Evolutionary conservation across 2,329 filamentous ascomycete species (phyloP), one percentile per base, ranked within the genome.

Genomic region (Neofusicoccum ribis): DNA sequence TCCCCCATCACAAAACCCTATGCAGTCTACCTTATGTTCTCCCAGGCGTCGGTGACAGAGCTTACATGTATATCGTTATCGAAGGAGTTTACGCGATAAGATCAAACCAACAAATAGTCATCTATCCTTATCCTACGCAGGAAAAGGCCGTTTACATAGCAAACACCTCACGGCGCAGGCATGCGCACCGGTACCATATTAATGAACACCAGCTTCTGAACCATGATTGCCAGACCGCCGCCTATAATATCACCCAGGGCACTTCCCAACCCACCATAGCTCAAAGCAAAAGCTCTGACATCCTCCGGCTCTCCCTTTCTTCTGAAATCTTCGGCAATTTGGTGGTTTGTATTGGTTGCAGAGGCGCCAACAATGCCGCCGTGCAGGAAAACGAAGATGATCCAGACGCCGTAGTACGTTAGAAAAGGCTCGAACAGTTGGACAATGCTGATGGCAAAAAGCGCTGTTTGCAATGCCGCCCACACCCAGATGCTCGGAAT

Each of bases 331-430:
- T 14, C 27, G 17, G 15, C 31, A 36, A 60, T 60, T 7, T 15
- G 20, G 27, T 14, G 15, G 9, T 27, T 60, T 1, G 56, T 60
- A 12, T 47, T 60, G 8, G n/a, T 17, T 15, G 37, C 15, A 2
- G 56, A 34, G 5, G 56, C 56, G 3, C 56, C 56, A 5, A 47
- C n/a, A 2, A 60, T 17, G 5, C 27, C 56, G 14, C 56, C 56
- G 15, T 60, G 56, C 4, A 60, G 2, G 11, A 60, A 60, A 9
- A 46, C 20, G 31, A 60, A 37, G 9, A 60, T 15, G 43, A 60
- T 60, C 56, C 56, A 60, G 3, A 60, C 56, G 15, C 56, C 56
- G 43, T 36, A 60, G 56, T 60, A 60, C 9, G 56, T 60, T 5
- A 60, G 23, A 27, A 60, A 47, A 5, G 41, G 56, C 5, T 9